Evolutionary conservation across 2,329 filamentous ascomycete genomes (phyloP).

Genomic region (Aspergillus bombycis): DNA sequence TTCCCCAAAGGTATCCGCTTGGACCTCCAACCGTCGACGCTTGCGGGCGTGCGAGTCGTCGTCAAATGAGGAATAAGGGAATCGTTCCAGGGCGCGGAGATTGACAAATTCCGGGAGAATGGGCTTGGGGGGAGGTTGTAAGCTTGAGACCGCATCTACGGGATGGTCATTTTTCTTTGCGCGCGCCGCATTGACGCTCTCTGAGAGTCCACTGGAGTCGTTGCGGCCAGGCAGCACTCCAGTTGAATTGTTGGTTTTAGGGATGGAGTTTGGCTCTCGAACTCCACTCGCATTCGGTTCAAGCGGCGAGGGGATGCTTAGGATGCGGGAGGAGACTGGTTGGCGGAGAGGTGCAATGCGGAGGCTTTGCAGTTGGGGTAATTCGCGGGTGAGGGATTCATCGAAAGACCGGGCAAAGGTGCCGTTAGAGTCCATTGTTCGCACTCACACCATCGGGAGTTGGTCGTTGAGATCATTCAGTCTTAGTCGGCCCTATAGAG

Average conservation of each 20-base stretch:
- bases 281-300: conserved; percentile 47
- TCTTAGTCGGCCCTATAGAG: conserved; percentile 3
- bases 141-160: conserved; percentile 33
- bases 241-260: conserved; percentile 30
- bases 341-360: conserved; percentile 53
- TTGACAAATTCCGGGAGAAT: conserved; percentile 52
- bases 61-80: conserved; percentile 46
- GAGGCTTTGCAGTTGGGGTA: conserved; percentile 45
- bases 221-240: conserved; percentile 40
- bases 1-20: conserved; percentile 46
- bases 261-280: conserved; percentile 33
- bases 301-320: conserved; percentile 48
- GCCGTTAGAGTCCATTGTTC: conserved; percentile 37
- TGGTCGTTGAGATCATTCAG: conserved; percentile 13
- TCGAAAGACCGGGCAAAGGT: conserved; percentile 40
- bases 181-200: conserved; percentile 40
- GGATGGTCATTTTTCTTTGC: conserved; percentile 40
- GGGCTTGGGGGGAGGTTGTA: conserved; percentile 44
- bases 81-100: conserved; percentile 50
- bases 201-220: conserved; percentile 37
- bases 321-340: conserved; percentile 45
- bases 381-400: conserved; percentile 46
- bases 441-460: conserved; percentile 16
- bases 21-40: conserved; percentile 46
- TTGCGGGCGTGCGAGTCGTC: conserved; percentile 45